These are phyloP conservation scores for Ascochyta koolunga DNA, from an alignment of 2,329 filamentous ascomycete species.

Conservation along the genomic window DNA sequence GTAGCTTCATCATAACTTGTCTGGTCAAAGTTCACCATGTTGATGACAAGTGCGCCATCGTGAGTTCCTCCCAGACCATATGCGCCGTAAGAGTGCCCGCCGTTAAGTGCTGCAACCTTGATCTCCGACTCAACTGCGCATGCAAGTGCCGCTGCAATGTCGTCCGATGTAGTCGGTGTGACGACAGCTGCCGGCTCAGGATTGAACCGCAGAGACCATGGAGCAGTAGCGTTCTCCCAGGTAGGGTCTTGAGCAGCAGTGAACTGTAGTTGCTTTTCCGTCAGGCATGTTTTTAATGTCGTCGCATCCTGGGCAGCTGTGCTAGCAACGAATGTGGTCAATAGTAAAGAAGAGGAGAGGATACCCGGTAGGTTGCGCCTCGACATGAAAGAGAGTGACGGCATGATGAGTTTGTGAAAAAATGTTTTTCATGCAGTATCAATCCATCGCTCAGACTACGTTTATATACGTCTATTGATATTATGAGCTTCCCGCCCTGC, in stretches of 20 bases:
- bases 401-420: neutral
- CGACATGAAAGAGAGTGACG: neutral
- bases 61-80: constrained; percentile 22
- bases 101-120: constrained; percentile 21
- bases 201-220: constrained; percentile 21
- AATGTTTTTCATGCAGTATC: no score
- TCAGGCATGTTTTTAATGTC: neutral
- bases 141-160: constrained; percentile 17
- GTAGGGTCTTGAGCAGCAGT: neutral
- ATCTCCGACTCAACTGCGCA: constrained; percentile 19
- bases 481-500: neutral
- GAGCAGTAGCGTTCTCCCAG: constrained; percentile 16
- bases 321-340: neutral
- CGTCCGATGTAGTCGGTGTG: constrained; percentile 9
- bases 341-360: neutral
- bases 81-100: constrained; percentile 23
- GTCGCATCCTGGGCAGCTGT: constrained; percentile 1
- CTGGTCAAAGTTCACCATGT: constrained; percentile 21
- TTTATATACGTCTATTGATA: neutral
- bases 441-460: neutral
- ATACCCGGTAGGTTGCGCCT: neutral
- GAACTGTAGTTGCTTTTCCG: neutral
- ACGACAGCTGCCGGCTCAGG: constrained; percentile 23
- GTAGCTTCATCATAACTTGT: constrained; percentile 16
- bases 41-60: constrained; percentile 20